Evolutionary conservation across 768 basidiomycete genomes (phyloP).

Genomic region (Auricularia cornea): DNA sequence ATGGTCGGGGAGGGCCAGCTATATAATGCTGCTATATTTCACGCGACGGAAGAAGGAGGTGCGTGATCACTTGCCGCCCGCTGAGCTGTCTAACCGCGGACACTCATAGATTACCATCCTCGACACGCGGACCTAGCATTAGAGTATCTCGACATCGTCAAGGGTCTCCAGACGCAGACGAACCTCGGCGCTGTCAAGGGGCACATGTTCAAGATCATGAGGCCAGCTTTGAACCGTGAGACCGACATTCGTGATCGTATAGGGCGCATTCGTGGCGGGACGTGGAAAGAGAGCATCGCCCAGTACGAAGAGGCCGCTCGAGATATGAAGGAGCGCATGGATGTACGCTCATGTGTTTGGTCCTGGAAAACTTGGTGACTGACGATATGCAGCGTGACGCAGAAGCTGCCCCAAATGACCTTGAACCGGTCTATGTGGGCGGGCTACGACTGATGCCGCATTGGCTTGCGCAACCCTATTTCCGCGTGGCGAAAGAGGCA

Average conservation of each 20-base stretch:
- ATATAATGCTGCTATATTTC: conserved; percentile 82
- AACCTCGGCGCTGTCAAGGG: conserved; percentile 72
- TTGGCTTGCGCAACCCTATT: conserved; percentile 68
- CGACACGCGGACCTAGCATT: conserved; percentile 61
- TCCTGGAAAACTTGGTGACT: neutral
- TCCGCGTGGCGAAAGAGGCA: conserved; percentile 24
- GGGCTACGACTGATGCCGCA: conserved; percentile 51
- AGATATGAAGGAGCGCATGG: conserved; percentile 54
- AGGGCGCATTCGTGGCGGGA: conserved; percentile 36
- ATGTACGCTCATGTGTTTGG: conserved; percentile 26
- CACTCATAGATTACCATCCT: conserved; percentile 32
- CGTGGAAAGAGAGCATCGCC: conserved; percentile 24
- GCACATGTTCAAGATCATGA: conserved; percentile 88
- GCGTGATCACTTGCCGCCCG: conserved; percentile 21
- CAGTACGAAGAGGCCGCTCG: conserved; percentile 46
- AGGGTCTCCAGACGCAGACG: conserved; percentile 60
- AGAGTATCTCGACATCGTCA: conserved; percentile 81
- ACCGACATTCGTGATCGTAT: conserved; percentile 67
- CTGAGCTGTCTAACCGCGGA: conserved; percentile 24
- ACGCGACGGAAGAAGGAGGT: neutral
- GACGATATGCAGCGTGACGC: conserved; percentile 41
- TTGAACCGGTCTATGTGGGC: neutral
- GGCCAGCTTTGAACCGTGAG: conserved; percentile 59
- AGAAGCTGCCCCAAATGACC: conserved; percentile 22
- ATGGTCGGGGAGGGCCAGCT: conserved; percentile 95